These are phyloP conservation scores for Ceratocystiopsis sp. DNA, from an alignment of 2,329 filamentous ascomycete species.

Conservation along the genomic window DNA sequence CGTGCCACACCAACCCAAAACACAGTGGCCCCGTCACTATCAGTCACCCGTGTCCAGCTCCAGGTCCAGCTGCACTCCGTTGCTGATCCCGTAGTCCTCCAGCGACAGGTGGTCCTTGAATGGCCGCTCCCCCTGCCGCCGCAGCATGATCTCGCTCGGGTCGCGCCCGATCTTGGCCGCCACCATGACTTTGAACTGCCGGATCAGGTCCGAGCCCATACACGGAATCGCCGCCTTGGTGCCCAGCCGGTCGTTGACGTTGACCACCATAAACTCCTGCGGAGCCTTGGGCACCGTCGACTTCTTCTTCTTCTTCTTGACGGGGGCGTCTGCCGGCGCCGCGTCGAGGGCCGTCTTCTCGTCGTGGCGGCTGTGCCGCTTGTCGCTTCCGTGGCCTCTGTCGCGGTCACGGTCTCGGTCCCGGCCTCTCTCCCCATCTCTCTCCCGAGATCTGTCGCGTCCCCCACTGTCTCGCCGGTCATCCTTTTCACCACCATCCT, in stretches of 20 bases:
- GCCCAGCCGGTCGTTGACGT: constrained; percentile 86
- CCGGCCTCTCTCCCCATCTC: constrained; percentile 14
- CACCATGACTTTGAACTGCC: constrained; percentile 80
- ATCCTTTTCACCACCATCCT: constrained; percentile 18
- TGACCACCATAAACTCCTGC: constrained; percentile 56
- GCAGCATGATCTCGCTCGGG: constrained; percentile 79
- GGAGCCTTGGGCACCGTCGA: background rate
- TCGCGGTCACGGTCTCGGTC: constrained; percentile 7
- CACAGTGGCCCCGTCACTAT: too few species aligned
- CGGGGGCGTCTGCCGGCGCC: constrained; percentile 9
- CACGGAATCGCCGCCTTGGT: constrained; percentile 93
- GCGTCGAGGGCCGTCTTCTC: constrained; percentile 10
- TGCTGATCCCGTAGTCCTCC: constrained; percentile 86
- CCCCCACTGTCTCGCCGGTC: constrained; percentile 20
- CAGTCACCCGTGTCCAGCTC: constrained; percentile 45
- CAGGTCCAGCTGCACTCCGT: constrained; percentile 58
- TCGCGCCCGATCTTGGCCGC: constrained; percentile 77
- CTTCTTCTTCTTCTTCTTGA: constrained; percentile 32
- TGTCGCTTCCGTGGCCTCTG: constrained; percentile 15
- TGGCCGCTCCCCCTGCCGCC: constrained; percentile 78
- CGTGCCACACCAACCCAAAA: too few species aligned
- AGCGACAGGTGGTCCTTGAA: constrained; percentile 84
- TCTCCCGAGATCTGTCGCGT: constrained; percentile 9
- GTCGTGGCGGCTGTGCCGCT: constrained; percentile 4
- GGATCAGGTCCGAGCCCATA: constrained; percentile 66